phyloP scores from a whole-genome alignment of 148 eudicot genomes.

The Rhododendron ovatum region DNA sequence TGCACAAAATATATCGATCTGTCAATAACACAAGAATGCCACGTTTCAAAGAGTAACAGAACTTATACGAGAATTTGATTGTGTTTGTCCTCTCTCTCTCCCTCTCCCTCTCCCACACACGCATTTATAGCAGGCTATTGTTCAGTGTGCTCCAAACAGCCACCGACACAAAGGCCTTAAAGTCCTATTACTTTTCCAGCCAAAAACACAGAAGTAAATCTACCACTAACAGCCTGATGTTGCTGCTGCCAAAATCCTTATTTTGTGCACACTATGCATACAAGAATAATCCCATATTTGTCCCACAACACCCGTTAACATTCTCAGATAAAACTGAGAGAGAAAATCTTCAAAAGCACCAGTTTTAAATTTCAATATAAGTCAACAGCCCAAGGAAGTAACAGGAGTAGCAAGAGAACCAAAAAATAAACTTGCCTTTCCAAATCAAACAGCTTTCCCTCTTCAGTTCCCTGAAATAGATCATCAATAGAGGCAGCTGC shows the following conservation, averaged over 20 bases:
- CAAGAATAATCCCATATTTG: background rate
- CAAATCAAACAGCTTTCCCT: slow-evolving; percentile 86
- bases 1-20: background rate
- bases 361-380: background rate
- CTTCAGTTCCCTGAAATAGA: slow-evolving; percentile 94
- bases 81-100: background rate
- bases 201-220: background rate
- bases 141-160: background rate
- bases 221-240: background rate
- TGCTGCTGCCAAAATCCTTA: background rate
- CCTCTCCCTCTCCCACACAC: background rate
- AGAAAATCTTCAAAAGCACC: background rate
- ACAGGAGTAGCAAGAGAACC: slow-evolving; percentile 2
- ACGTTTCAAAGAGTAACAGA: background rate
- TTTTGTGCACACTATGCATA: background rate
- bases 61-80: background rate
- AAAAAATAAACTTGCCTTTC: slow-evolving; percentile 57
- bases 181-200: background rate
- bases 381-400: background rate
- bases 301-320: background rate
- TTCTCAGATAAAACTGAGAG: background rate
- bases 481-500: slow-evolving; percentile 87
- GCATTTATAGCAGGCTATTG: background rate
- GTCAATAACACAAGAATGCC: background rate
- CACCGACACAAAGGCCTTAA: background rate